Base-by-base conservation (phyloP, 768 basidiomycete species). In the Chalciporus pseudorubinellus region DNA sequence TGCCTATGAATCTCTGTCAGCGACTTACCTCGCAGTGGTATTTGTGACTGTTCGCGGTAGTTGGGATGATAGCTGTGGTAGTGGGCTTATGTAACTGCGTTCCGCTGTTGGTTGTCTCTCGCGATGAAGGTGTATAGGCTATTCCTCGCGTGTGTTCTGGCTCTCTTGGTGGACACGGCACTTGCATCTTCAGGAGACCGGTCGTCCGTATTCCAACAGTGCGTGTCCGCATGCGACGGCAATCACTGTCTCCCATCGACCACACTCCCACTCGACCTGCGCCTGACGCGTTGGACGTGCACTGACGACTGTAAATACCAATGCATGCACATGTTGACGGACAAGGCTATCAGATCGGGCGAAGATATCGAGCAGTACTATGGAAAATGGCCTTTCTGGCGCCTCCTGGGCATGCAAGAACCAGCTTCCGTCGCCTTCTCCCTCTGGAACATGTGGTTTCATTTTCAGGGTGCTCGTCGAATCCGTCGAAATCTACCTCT, bases 331-430 rank as follows among this genome's bases (percentile, higher is more conserved):
- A 70, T 75, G 43, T 75, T 91, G 33, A 92, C 90, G 5, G 78
- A 82, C 55, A 62, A 70, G 8, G 81, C 82, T 29, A 57, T 79
- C n/a, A 46, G 57, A 28, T 59, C 52, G 6, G 79, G 80, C 0
- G 59, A 61, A 36, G 58, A 51, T 2, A 70, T 89, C 1, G 80
- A 89, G 39, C 94, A 97, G 59, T 95, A 89, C 68, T 82, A 92
- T 61, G 97, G 95, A 14, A 98, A 98, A 74, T 98, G 95, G 95
- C 92, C 95, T 0, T 98, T 99, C 67, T 88, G 85, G 81, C 79
- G 95, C 26, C 73, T 89, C 19, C 72, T 75, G n/a, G 92, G 94
- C 26, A 87, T 92, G 69, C 95, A 98, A 64, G 95, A 99, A 70
- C 95, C 95, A 6, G 87, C 94, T 8, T 90, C 91, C 3, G 94